A percentile compares a stretch with the other conserved stretches of the same genome.
These are phyloP conservation scores for Mrakia blollopis DNA, from an alignment of 768 basidiomycete species.

Conservation along the genomic window DNA sequence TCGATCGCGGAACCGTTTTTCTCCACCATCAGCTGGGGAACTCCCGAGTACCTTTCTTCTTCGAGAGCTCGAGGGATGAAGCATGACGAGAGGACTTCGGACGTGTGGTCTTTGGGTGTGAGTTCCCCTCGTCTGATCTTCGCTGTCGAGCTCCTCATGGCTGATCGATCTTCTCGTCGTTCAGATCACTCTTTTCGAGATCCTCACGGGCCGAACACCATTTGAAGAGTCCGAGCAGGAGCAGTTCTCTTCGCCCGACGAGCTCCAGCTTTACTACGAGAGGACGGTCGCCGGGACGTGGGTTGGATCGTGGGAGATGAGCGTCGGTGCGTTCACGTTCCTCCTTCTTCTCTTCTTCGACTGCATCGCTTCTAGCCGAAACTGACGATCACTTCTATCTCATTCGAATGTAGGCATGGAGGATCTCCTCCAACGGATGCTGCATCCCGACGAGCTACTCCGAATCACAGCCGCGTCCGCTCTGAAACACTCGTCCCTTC, in stretches of 20 bases:
- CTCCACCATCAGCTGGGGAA: constrained; percentile 54
- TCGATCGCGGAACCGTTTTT: constrained; percentile 35
- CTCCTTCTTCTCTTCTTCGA: background rate
- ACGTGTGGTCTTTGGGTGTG: constrained; percentile 49
- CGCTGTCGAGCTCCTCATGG: background rate
- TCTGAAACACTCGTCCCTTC: constrained; percentile 7
- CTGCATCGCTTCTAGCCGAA: constrained; percentile 1
- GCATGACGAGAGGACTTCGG: constrained; percentile 91
- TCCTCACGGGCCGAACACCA: constrained; percentile 84
- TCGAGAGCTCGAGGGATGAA: constrained; percentile 80
- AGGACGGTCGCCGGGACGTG: constrained; percentile 74
- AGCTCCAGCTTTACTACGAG: constrained; percentile 78
- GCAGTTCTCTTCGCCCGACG: constrained; percentile 69
- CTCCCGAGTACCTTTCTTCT: constrained; percentile 92
- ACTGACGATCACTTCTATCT: background rate
- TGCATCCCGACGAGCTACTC: constrained; percentile 17
- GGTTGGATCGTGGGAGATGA: constrained; percentile 75
- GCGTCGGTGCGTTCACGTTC: constrained; percentile 46
- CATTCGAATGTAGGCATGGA: background rate
- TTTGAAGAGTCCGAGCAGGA: constrained; percentile 66
- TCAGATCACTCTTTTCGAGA: constrained; percentile 82
- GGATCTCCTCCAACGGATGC: constrained; percentile 24
- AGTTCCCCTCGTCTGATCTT: constrained; percentile 25
- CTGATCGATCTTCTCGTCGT: background rate
- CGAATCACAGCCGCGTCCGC: constrained; percentile 12